Conservation (phyloP, 2,329 filamentous ascomycete genomes). For the Moelleriella libera region DNA sequence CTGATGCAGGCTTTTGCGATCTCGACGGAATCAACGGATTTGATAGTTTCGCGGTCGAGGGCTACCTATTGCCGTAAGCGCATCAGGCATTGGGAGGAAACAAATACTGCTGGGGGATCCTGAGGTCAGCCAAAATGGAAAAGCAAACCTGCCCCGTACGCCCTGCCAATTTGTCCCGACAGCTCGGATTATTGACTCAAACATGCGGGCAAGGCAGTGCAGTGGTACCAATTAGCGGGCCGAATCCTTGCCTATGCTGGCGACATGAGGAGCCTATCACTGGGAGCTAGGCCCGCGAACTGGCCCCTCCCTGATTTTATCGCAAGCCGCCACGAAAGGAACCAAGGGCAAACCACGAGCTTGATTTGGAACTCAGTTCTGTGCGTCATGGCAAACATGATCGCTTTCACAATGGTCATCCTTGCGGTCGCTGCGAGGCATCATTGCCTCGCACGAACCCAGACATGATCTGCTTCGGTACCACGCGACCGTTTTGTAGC, state of each 20-base stretch:
- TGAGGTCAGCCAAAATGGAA: background rate
- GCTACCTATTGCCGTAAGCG: background rate
- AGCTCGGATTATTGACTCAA: slow-evolving; percentile 3
- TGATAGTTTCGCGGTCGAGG: background rate
- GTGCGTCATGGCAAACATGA: too few species aligned
- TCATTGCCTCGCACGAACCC: too few species aligned
- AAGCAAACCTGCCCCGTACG: background rate
- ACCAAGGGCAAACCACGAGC: background rate
- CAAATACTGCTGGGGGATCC: background rate
- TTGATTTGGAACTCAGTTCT: background rate
- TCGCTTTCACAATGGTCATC: too few species aligned
- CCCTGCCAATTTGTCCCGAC: slow-evolving; percentile 3
- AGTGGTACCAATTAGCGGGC: slow-evolving; percentile 2
- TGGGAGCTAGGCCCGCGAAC: background rate
- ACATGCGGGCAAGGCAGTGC: background rate
- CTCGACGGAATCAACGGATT: too few species aligned
- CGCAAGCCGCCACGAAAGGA: background rate
- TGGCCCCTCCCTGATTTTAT: background rate
- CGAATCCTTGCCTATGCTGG: slow-evolving; percentile 2
- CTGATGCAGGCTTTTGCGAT: too few species aligned
- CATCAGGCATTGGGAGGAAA: background rate
- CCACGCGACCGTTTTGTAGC: too few species aligned
- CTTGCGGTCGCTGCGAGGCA: too few species aligned
- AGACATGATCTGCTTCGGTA: too few species aligned
- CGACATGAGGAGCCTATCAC: background rate